Conservation (phyloP, 495 filamentous ascomycete species). For the Xylaria castorea region DNA sequence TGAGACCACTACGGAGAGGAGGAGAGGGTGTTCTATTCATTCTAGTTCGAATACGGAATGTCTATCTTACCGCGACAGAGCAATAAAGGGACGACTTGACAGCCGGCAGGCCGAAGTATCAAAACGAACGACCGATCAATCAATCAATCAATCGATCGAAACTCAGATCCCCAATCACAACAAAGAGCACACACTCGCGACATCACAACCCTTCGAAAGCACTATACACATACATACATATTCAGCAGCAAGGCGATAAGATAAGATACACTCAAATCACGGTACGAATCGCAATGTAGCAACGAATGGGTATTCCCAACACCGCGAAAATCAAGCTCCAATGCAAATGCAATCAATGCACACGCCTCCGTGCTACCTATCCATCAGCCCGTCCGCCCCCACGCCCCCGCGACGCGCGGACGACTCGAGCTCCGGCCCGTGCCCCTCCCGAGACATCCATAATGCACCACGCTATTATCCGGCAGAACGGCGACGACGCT, state of each 20-base stretch:
- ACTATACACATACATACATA: not conserved
- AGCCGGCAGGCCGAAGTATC: not conserved
- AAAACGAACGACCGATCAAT: not conserved
- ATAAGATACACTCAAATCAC: not conserved
- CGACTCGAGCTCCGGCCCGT: constrained; percentile 31
- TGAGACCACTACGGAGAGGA: not conserved
- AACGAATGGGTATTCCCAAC: constrained; percentile 1
- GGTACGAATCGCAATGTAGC: not conserved
- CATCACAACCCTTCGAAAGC: not conserved
- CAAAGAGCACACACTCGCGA: not conserved
- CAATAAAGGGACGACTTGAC: not conserved
- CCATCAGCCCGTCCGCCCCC: constrained; percentile 2
- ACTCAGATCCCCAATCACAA: not conserved
- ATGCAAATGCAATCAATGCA: constrained; percentile 7
- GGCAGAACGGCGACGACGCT: constrained; percentile 74
- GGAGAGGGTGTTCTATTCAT: not conserved
- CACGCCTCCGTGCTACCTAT: not conserved
- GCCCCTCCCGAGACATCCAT: constrained; percentile 68
- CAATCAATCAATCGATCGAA: not conserved
- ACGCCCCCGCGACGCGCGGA: constrained; percentile 31
- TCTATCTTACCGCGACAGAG: not conserved
- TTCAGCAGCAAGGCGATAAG: not conserved
- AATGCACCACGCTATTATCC: constrained; percentile 76
- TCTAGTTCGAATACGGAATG: not conserved
- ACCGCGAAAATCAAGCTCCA: not conserved